Percentiles rank a stretch among this genome's conserved stretches.
These are phyloP conservation scores for Candida pseudofarinosa DNA, from an alignment of 805 yeast species.

Conservation along the genomic window DNA sequence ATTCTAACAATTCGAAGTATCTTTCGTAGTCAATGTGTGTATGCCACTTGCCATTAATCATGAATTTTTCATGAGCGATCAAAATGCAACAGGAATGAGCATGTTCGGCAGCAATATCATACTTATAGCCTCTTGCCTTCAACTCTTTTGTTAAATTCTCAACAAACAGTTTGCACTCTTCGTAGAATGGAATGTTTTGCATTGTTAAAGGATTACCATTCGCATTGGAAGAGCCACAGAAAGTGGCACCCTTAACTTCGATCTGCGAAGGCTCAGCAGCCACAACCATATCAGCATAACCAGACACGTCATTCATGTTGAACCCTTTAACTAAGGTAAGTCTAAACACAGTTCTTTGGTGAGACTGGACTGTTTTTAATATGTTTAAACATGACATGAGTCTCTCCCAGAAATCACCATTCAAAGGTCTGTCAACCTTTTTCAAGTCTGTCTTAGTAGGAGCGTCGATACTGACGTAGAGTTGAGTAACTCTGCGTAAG, in stretches of 20 bases:
- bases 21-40: slow-evolving; percentile 83
- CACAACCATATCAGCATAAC: slow-evolving; percentile 84
- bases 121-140: slow-evolving; percentile 60
- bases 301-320: slow-evolving; percentile 73
- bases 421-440: slow-evolving; percentile 82
- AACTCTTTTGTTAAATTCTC: slow-evolving; percentile 57
- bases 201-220: slow-evolving; percentile 88
- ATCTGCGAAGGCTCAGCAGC: slow-evolving; percentile 81
- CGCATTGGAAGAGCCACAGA: slow-evolving; percentile 82
- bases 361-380: slow-evolving; percentile 63
- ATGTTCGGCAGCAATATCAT: slow-evolving; percentile 90
- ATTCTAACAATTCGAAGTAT: slow-evolving; percentile 65
- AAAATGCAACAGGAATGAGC: slow-evolving; percentile 92
- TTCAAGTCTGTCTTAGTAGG: slow-evolving; percentile 79
- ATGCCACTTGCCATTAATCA: slow-evolving; percentile 70
- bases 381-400: slow-evolving; percentile 77
- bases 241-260: slow-evolving; percentile 93
- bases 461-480: slow-evolving; percentile 91
- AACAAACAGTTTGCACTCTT: slow-evolving; percentile 80
- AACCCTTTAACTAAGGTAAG: slow-evolving; percentile 89
- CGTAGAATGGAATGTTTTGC: slow-evolving; percentile 94
- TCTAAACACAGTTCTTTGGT: slow-evolving; percentile 88
- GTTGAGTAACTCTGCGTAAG: slow-evolving; percentile 77
- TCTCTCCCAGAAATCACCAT: slow-evolving; percentile 86
- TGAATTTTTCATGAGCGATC: slow-evolving; percentile 72